Base-by-base conservation (phyloP, 2,329 filamentous ascomycete species). In the Cercospora zeae-maydis region DNA sequence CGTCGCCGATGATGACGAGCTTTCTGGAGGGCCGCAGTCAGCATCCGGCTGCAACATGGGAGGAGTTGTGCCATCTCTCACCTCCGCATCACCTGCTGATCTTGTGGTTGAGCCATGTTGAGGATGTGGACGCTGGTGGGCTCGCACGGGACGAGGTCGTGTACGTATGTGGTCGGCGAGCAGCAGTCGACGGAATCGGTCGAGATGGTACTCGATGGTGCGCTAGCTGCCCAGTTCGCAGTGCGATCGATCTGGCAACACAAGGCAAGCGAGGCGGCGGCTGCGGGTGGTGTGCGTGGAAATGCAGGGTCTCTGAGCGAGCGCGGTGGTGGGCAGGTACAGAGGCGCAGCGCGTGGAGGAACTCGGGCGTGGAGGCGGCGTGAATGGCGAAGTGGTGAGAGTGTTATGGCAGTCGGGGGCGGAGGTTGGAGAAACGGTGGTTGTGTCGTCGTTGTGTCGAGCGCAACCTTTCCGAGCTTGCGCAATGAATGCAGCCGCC, bases 1-100 rank as follows among this genome's bases (percentile, higher is more conserved):
- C 95, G 75, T 97, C 93, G 66, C 93, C 93, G 73, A 97, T 96
- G 71, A 97, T 97, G 73, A 97, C 93, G 75, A 97, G 84, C 81
- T 97, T 97, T 83, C 93, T 96, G 75, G 65, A 54, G 7, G 6
- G 13, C 34, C 10, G 52, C 33, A 10, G 59, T 69, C 63, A 70
- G 63, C 64, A 37, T 60, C 33, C 39, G 62, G 63, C 64, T 45
- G 49, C 24, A 13, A 14, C 16, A 27, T 24, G 21, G 8, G 45
- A 21, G 16, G 9, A n/a, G 60, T 33, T 16, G 21, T 61, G 51
- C 58, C 19, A 9, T 13, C 2, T 49, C 70, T 37, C 68, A 77
- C 75, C 75, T 74, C 66, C 75, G 70, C 73, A 77, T 77, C 45
- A 76, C 75, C 63, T 75, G 72, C 62, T 73, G 67, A 64, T 76